Evolutionary conservation across 179 eudicot species (phyloP), one percentile per base, ranked within the genome.

Genomic region (Actinidia arguta): DNA sequence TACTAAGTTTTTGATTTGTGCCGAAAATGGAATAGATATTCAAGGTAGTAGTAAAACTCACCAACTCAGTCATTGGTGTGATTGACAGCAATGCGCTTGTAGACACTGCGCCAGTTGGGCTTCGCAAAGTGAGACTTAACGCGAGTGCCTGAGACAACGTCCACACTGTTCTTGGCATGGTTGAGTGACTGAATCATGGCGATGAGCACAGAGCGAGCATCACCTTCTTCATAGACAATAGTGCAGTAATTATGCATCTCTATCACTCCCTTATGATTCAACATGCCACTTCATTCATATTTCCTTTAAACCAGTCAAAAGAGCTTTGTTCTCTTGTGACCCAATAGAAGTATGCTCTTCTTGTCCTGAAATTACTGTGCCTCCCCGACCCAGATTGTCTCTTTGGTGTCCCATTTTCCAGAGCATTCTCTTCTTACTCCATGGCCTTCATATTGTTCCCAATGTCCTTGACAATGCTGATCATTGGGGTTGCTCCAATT

Each of bases 401-500:
- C 50, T 46, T 80, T 59, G 83, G n/a, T 46, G 56, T 11, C 12
- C 90, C 88, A 44, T 79, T 64, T 56, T 88, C 92, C 31, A 87
- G 59, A 24, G 71, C 76, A 31, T 52, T 50, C 14, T 87, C 86
- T 76, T 87, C 89, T 25, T 87, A 88, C 64, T 88, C 91, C 50
- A 12, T 73, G 18, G 88, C 85, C 67, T 87, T 87, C 81, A 90
- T 90, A 87, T 90, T 88, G 85, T 90, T 90, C 67, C 87, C 85
- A 25, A 90, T 90, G 87, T 90, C 93, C 78, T 90, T 88, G 42
- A 97, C 82, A 58, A 95, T 97, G 88, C 98, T 97, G 82, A 97
- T 90, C 77, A 97, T 92, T 78, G 98, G 99, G 64, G 99, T 97
- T 77, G 99, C 99, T 92, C 98, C 99, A 44, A 97, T 97, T 5